Conservation (phyloP, 257 asterid species). For the Solanum habrochaites region DNA sequence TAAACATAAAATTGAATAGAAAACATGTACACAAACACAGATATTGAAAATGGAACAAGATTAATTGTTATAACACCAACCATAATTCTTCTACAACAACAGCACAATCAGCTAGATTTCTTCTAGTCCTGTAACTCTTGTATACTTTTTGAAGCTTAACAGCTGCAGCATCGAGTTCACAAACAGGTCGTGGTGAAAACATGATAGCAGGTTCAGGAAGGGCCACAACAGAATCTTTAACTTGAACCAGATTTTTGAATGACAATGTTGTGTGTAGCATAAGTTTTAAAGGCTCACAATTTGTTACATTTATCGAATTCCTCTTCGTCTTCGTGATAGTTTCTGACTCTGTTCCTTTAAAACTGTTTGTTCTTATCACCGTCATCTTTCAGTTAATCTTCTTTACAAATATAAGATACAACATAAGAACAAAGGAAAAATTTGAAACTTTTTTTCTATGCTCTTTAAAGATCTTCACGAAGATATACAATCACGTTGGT, state of each 20-base stretch:
- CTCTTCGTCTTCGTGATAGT: slow-evolving; percentile 22
- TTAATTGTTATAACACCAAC: slow-evolving; percentile 22
- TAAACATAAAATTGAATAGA: neutral
- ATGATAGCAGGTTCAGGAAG: slow-evolving; percentile 59
- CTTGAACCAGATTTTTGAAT: slow-evolving; percentile 50
- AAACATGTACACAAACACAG: neutral
- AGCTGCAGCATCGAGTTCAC: slow-evolving; percentile 89
- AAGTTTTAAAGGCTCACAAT: slow-evolving; percentile 52
- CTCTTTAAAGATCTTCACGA: neutral
- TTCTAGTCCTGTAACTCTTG: slow-evolving; percentile 78
- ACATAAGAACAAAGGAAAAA: neutral
- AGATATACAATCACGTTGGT: neutral
- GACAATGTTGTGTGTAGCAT: slow-evolving; percentile 49
- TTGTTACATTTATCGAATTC: slow-evolving; percentile 36
- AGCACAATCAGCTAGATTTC: slow-evolving; percentile 94
- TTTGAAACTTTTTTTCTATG: neutral
- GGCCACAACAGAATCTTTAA: slow-evolving; percentile 16
- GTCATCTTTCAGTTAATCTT: slow-evolving; percentile 16
- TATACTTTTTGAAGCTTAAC: slow-evolving; percentile 81
- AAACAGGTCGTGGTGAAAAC: slow-evolving; percentile 59
- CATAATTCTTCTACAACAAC: slow-evolving; percentile 95
- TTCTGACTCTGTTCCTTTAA: slow-evolving; percentile 22
- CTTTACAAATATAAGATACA: neutral
- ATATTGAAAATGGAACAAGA: neutral
- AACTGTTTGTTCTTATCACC: slow-evolving; percentile 8